Evolutionary conservation across 2,329 filamentous ascomycete species (phyloP), one percentile per base, ranked within the genome.

Genomic region (Atkinsonella hypoxylon): DNA sequence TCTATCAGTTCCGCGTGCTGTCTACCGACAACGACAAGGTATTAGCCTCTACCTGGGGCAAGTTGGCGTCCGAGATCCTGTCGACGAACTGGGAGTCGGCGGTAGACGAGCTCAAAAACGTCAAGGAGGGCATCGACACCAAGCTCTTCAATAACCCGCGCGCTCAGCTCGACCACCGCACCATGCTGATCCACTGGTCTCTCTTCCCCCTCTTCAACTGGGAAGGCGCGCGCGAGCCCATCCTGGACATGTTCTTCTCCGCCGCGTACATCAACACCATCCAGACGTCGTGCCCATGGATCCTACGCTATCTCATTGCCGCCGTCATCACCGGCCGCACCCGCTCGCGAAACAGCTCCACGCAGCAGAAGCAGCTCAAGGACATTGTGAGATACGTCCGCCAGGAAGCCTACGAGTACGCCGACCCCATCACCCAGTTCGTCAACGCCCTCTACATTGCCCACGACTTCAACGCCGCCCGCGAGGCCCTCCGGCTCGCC

Each of bases 151-250:
- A 85, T 79, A 96, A 95, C 77, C 87, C 91, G 30, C 81, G 96
- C 57, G 90, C 87, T 54, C 93, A 98, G 75, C 85, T 98, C 55
- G 85, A 91, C 68, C 91, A 96, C 78, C 88, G 93, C 66, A 94
- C 90, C 53, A 95, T 91, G 88, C 78, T 98, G 63, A 86, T 95
- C 62, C 93, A 98, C 85, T 98, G 93, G 90, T 84, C 88, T 44
- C 83, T 98, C 55, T 98, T 97, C 81, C 91, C 93, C 55, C 90
- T 96, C 74, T 98, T 97, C 81, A 97, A 98, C 82, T 85, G 88
- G 74, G 91, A 97, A 63, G 78, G 82, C 58, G 88, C 89, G 53
- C 89, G 91, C 64, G 93, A 98, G 66, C 81, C 82, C 60, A 80
- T 98, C 61, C 88, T 93, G 64, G 93, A 98, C 62, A 83, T 97